Evolutionary conservation across 2,329 filamentous ascomycete species (phyloP), one percentile per base, ranked within the genome.

Genomic region (Colletotrichum sidae): DNA sequence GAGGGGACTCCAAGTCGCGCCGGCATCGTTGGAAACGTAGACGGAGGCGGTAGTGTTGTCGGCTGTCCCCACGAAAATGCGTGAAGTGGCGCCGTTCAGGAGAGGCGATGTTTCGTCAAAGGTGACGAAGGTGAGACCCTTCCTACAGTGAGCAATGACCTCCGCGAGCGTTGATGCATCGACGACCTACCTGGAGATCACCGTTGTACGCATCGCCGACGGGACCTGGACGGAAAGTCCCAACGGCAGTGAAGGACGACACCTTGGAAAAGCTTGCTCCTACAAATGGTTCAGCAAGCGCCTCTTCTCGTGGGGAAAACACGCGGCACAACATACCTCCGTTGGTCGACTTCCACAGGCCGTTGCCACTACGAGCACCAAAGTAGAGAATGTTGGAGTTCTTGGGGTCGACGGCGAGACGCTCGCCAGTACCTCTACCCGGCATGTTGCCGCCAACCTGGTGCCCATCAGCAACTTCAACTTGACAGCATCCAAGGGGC

Each of bases 361-460:
- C 86, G 35, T 88, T 83, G 2, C 86, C 86, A 60, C 84, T 87
- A 46, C 86, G 81, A 2, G 86, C 85, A 1, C 86, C 86, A 61
- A 88, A 87, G 71, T 85, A 88, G 25, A 88, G 70, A 60, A 88
- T 84, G 17, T 84, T 80, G 41, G 85, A 83, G 70, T 86, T 85
- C 52, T 83, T 80, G 1, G 86, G 86, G 69, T 88, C 86, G 6
- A 89, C 81, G 2, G 85, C 85, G 6, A 88, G 80, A 10, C 86
- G 80, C 71, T 88, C 86, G 12, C 86, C 86, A 73, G 83, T 84
- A 8, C 86, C 86, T 44, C 86, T 81, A 1, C 86, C 86, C 3
- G 86, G 86, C 85, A 88, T 88, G 70, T 88, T 88, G 0, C 86
- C 86, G 2, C 86, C 86, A 46, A 87, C 84, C 63, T 66, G 0